phyloP scores from a whole-genome alignment of 768 basidiomycete genomes.

The Podaxis sp. region DNA sequence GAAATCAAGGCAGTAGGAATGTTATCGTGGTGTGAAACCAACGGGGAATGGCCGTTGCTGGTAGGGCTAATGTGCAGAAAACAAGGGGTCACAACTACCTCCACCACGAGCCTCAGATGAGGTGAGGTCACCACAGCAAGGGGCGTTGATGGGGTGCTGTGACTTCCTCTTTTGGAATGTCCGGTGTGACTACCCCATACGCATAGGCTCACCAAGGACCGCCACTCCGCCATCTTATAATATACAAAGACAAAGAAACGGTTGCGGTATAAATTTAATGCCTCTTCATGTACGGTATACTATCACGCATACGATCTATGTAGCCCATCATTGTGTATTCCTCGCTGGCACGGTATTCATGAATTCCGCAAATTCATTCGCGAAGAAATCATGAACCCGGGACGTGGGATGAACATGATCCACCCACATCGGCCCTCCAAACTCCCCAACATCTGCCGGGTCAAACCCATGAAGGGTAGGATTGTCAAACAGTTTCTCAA shows the following conservation, averaged over 20 bases:
- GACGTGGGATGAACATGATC: conserved; percentile 57
- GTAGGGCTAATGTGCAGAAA: not conserved
- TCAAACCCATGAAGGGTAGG: conserved; percentile 41
- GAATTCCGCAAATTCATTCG: not conserved
- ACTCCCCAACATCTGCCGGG: conserved; percentile 22
- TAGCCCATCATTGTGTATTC: not conserved
- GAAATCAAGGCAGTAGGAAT: not conserved
- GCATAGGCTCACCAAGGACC: too few relatives aligned
- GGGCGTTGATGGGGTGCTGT: not conserved
- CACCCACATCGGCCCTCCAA: conserved; percentile 45
- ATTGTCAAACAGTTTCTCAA: conserved; percentile 47
- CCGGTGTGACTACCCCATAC: not conserved
- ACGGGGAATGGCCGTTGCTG: not conserved
- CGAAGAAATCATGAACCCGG: conserved; percentile 37
- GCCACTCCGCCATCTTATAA: too few relatives aligned
- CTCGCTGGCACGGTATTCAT: not conserved
- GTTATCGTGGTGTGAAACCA: not conserved
- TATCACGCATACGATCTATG: not conserved
- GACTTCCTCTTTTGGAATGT: conserved; percentile 12
- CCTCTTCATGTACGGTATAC: not conserved
- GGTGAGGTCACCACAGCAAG: conserved; percentile 14
- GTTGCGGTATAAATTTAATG: too few relatives aligned
- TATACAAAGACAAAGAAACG: too few relatives aligned
- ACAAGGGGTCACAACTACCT: not conserved
- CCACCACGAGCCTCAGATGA: conserved; percentile 3